Evolutionary conservation across 441 rosid genomes (phyloP).

Genomic region (Cnidoscolus chayamansa): DNA sequence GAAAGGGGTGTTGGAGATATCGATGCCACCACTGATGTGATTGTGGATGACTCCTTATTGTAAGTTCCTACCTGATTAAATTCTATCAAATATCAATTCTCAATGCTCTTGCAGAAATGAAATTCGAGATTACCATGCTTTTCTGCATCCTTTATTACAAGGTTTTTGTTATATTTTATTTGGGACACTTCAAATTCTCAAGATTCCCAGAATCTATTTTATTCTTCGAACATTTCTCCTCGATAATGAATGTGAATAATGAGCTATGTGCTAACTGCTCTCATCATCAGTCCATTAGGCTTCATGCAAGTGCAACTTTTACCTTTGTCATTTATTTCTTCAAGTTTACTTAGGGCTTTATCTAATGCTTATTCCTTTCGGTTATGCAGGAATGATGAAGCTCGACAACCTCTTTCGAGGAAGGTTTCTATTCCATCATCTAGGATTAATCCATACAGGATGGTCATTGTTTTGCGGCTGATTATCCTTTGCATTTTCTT

Average conservation of each 20-base stretch:
- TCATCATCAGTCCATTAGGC: neutral
- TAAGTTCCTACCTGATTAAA: constrained; percentile 39
- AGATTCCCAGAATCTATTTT: constrained; percentile 9
- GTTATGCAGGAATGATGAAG: constrained; percentile 85
- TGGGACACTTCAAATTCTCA: constrained; percentile 16
- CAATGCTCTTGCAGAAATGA: neutral
- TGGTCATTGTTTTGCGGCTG: constrained; percentile 93
- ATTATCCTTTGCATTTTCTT: constrained; percentile 81
- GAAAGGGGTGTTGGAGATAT: constrained; percentile 83
- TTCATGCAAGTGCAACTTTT: neutral
- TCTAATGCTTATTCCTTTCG: constrained; percentile 12
- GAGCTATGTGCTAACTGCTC: neutral
- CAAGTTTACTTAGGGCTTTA: neutral
- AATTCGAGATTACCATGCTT: neutral
- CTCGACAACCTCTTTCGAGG: constrained; percentile 94
- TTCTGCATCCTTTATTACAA: neutral
- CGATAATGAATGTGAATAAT: neutral
- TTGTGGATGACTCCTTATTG: constrained; percentile 87
- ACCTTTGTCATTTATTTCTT: neutral
- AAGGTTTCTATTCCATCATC: constrained; percentile 95
- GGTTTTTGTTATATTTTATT: neutral
- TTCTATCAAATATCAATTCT: neutral
- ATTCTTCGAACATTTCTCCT: constrained; percentile 10
- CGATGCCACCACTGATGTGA: constrained; percentile 83
- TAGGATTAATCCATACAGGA: constrained; percentile 90